These are phyloP conservation scores for Paramecium sonneborni DNA, from an alignment of 73 alveolate species.

Conservation along the genomic window DNA sequence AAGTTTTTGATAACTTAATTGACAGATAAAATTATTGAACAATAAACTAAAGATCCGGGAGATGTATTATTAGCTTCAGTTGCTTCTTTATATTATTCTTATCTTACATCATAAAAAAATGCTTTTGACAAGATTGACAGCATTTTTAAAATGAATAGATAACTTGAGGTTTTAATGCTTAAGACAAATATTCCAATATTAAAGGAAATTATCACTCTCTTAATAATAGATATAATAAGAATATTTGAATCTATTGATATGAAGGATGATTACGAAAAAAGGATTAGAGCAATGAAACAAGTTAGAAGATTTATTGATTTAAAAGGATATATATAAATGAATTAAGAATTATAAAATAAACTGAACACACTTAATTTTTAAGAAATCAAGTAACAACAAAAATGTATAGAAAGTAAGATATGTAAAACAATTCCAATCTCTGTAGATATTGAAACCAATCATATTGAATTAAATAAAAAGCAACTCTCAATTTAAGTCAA, in stretches of 20 bases:
- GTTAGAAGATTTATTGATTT: slow-evolving; percentile 13
- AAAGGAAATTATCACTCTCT: background rate
- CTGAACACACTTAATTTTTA: background rate
- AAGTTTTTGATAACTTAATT: background rate
- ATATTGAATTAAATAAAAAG: background rate
- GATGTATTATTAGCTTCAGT: background rate
- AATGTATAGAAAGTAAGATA: background rate
- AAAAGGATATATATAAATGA: background rate
- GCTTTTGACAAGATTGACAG: background rate
- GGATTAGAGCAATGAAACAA: background rate
- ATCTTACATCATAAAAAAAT: background rate
- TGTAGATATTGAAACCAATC: background rate
- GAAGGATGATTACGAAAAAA: background rate
- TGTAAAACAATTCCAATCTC: background rate
- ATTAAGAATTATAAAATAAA: background rate
- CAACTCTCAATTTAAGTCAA: background rate
- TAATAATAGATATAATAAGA: background rate
- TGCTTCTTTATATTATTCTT: background rate
- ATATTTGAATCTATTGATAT: background rate
- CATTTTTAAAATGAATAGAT: slow-evolving; percentile 21
- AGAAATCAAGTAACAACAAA: background rate
- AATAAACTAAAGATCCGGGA: background rate
- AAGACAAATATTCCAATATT: background rate
- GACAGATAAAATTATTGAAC: background rate
- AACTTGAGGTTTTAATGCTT: background rate